Evolutionary conservation across 2,329 filamentous ascomycete genomes (phyloP).

Genomic region (Gremmenia infestans): DNA sequence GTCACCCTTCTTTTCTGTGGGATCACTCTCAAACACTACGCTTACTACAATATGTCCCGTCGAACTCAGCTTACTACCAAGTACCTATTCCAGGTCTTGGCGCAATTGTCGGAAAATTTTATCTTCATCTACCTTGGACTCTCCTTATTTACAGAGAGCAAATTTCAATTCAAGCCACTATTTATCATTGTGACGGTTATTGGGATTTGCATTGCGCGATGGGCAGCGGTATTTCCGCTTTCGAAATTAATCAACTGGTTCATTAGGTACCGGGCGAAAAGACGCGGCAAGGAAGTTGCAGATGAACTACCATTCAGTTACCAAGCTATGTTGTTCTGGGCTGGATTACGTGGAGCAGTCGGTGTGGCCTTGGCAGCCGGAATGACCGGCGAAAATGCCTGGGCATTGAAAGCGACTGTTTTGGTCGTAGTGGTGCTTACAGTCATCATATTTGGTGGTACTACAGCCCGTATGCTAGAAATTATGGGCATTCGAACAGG

Average conservation of each 20-base stretch:
- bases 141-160: slow-evolving; percentile 86
- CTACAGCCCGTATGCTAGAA: slow-evolving; percentile 94
- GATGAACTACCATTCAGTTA: slow-evolving; percentile 94
- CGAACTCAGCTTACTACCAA: slow-evolving; percentile 97
- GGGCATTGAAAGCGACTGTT: slow-evolving; percentile 87
- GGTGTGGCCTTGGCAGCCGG: slow-evolving; percentile 91
- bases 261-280: slow-evolving; percentile 76
- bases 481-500: slow-evolving; percentile 95
- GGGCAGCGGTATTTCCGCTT: slow-evolving; percentile 90
- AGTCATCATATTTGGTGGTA: slow-evolving; percentile 97
- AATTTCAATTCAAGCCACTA: slow-evolving; percentile 85
- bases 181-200: slow-evolving; percentile 91
- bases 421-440: slow-evolving; percentile 94
- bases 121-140: slow-evolving; percentile 98
- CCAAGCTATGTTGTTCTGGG: slow-evolving; percentile 99
- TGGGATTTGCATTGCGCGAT: slow-evolving; percentile 87
- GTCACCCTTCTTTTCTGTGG: slow-evolving; percentile 96
- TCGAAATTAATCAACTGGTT: slow-evolving; percentile 89
- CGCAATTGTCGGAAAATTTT: slow-evolving; percentile 96
- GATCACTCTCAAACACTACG: slow-evolving; percentile 97
- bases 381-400: slow-evolving; percentile 74
- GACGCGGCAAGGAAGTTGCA: slow-evolving; percentile 67
- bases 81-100: slow-evolving; percentile 91
- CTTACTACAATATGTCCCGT: slow-evolving; percentile 99
- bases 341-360: slow-evolving; percentile 88